Conservation (phyloP, 441 rosid genomes). For the Omphalea diandra region DNA sequence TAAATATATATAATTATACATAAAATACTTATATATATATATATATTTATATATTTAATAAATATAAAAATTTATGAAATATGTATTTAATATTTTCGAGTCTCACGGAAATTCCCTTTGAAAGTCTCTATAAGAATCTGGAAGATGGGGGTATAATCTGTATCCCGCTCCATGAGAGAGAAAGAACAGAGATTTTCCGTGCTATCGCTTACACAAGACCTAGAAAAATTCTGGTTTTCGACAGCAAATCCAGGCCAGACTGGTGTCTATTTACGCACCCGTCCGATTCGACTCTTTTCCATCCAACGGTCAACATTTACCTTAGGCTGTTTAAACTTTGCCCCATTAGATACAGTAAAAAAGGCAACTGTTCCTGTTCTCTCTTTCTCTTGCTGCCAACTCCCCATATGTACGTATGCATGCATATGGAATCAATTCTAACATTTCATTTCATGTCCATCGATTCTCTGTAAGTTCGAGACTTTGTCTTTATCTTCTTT, state of each 20-base stretch:
- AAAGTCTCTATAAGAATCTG: too few species aligned
- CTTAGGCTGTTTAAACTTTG: conserved; percentile 35
- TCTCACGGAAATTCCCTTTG: too few species aligned
- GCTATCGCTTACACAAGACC: too few species aligned
- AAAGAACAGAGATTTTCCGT: too few species aligned
- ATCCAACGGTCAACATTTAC: conserved; percentile 37
- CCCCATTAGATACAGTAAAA: conserved; percentile 21
- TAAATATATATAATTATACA: too few species aligned
- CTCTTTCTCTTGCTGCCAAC: too few species aligned
- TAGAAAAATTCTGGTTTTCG: conserved; percentile 9
- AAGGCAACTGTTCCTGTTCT: not conserved
- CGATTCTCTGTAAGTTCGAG: conserved; percentile 13
- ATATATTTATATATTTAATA: too few species aligned
- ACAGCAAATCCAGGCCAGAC: conserved; percentile 7
- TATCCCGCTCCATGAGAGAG: too few species aligned
- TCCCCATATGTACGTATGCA: not conserved
- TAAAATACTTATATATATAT: too few species aligned
- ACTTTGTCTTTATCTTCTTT: not conserved
- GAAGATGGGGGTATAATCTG: too few species aligned
- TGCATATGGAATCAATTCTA: not conserved
- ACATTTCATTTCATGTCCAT: not conserved
- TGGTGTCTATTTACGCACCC: conserved; percentile 14
- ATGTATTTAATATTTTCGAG: too few species aligned
- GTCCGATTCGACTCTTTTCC: conserved; percentile 26
- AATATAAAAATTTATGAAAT: too few species aligned